Evolutionary conservation across 345 rosid species (phyloP), one percentile per base, ranked within the genome.

Genomic region (Lepidium didymum): DNA sequence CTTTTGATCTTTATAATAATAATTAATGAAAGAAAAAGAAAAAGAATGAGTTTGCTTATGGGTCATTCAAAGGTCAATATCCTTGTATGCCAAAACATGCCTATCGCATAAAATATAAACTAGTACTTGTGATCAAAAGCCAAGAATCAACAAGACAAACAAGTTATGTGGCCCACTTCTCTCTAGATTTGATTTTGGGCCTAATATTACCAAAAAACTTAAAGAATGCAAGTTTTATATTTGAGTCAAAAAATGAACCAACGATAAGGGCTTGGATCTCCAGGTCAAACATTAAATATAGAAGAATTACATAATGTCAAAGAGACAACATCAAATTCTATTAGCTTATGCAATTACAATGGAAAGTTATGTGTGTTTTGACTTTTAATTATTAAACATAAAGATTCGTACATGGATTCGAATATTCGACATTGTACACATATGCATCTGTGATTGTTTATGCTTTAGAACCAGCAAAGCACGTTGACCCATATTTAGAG

Each of bases 351-450:
- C 27, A 47, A 47, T 51, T 64, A 21, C 47, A 34, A 42, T 53
- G 31, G n/a, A 43, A 70, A 53, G 55, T 33, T 57, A 33, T 33
- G 62, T 58, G 67, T 66, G n/a, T n/a, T 64, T 59, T 59, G 77
- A 73, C 77, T 59, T 73, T 11, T 4, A 29, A 70, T 42, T 36
- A 52, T 73, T n/a, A 50, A 47, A 14, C 9, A 25, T 7, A 50
- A 51, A 51, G 67, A 66, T 66, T 59, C 72, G 2, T 59, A 6
- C 49, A 43, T 25, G 7, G 56, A 74, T 74, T 52, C 67, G 73
- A 38, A 67, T 74, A 74, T 74, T 67, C 77, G 56, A 52, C 8
- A 13, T 69, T 36, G 64, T 9, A 57, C 19, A 53, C 59, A 38
- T 64, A 51, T 43, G 63, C 55, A 67, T 40, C 7, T 45, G 44